These are phyloP conservation scores for Cyberlindnera samutprakarnensis DNA, from an alignment of 805 yeast species.

Conservation along the genomic window DNA sequence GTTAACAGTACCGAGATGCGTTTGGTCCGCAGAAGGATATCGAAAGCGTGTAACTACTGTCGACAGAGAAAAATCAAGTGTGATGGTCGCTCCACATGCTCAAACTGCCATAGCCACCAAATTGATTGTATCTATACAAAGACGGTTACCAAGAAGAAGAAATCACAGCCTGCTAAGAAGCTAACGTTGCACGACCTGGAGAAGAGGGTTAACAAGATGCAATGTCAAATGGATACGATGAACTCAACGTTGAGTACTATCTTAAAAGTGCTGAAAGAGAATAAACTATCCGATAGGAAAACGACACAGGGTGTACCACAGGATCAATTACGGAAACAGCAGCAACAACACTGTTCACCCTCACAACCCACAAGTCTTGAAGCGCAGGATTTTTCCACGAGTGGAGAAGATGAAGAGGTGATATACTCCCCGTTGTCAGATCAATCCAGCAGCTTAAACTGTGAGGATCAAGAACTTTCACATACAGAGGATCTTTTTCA, in stretches of 20 bases:
- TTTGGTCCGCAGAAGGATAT: conserved; percentile 24
- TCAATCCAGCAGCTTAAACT: no score
- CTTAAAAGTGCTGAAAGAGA: conserved; percentile 6
- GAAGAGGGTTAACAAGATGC: conserved; percentile 15
- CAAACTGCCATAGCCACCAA: conserved; percentile 78
- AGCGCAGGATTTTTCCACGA: no score
- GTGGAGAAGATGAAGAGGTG: no score
- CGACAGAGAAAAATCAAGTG: conserved; percentile 35
- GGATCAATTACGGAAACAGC: no score
- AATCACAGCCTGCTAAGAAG: conserved; percentile 10
- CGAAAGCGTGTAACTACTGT: conserved; percentile 34
- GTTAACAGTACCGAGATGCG: not conserved
- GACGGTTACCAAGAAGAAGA: conserved; percentile 17
- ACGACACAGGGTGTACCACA: no score
- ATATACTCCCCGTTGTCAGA: no score
- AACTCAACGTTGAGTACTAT: conserved; percentile 10
- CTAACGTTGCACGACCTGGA: conserved; percentile 19
- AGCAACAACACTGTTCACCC: no score
- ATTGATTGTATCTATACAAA: conserved; percentile 66
- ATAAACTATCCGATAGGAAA: no score
- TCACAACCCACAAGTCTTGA: no score
- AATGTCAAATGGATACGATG: conserved; percentile 11
- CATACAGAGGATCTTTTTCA: no score
- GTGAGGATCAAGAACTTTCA: no score
- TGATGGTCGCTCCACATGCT: conserved; percentile 42